These are phyloP conservation scores for Limonium bicolor DNA, from an alignment of 148 eudicot genomes.

Conservation along the genomic window DNA sequence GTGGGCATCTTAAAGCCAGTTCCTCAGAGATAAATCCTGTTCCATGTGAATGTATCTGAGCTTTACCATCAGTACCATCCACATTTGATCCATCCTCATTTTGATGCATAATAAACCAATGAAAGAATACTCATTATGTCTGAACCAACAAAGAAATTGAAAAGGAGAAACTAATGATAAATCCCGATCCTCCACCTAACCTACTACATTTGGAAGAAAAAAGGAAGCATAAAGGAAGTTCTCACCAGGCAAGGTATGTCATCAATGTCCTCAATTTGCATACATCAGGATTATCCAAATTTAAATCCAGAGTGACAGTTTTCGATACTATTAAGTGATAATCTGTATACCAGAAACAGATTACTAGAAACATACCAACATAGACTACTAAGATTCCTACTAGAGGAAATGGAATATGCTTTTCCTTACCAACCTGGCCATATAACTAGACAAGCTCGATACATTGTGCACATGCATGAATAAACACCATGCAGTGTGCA, in stretches of 20 bases:
- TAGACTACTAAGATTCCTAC: neutral
- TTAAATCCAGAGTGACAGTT: slow-evolving; percentile 32
- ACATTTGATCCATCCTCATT: too few relatives aligned
- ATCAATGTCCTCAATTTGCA: slow-evolving; percentile 16
- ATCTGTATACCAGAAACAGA: slow-evolving; percentile 35
- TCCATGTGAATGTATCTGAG: too few relatives aligned
- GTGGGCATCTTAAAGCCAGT: too few relatives aligned
- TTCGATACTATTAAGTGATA: slow-evolving; percentile 59
- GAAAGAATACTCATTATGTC: too few relatives aligned
- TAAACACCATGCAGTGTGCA: slow-evolving; percentile 37
- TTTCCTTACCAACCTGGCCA: slow-evolving; percentile 27
- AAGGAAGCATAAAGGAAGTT: neutral
- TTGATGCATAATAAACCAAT: too few relatives aligned
- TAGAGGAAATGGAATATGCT: neutral
- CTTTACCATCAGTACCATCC: too few relatives aligned
- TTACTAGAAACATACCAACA: neutral
- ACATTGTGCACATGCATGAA: slow-evolving; percentile 65
- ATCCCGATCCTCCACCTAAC: too few relatives aligned
- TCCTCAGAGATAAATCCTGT: too few relatives aligned
- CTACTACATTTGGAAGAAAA: too few relatives aligned
- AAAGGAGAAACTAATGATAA: too few relatives aligned
- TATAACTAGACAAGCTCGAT: slow-evolving; percentile 44
- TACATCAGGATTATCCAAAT: slow-evolving; percentile 36
- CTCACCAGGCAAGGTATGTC: slow-evolving; percentile 47
- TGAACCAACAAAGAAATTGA: too few relatives aligned